These are phyloP conservation scores for Crithidia expoeki DNA, from an alignment of 208 protist genomes.

Conservation along the genomic window DNA sequence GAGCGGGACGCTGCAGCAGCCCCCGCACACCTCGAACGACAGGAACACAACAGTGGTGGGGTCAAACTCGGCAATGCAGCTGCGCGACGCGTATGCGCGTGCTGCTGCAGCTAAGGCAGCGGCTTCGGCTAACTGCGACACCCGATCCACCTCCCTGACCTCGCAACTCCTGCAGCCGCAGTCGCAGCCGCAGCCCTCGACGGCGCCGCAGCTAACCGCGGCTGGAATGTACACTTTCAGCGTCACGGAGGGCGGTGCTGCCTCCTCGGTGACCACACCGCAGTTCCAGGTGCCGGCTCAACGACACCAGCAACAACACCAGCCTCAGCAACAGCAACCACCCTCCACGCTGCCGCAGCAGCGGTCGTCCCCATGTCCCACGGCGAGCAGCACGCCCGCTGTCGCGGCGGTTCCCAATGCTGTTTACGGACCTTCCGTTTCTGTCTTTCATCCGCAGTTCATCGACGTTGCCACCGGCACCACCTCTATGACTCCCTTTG, in stretches of 20 bases:
- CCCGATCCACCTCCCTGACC: neutral
- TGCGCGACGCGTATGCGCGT: conserved; percentile 34
- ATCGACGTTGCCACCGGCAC: conserved; percentile 60
- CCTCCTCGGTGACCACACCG: neutral
- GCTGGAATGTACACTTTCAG: neutral
- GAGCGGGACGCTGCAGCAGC: neutral
- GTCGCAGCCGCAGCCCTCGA: conserved; percentile 2
- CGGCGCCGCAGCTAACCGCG: neutral
- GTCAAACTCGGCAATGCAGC: conserved; percentile 18
- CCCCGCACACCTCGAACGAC: neutral
- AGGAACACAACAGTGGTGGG: neutral
- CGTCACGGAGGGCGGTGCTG: neutral
- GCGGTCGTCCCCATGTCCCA: neutral
- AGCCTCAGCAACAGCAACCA: neutral
- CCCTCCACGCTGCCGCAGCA: conserved; percentile 3
- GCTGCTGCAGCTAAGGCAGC: conserved; percentile 22
- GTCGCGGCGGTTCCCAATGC: neutral
- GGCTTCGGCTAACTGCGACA: neutral
- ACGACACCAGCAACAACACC: conserved; percentile 1
- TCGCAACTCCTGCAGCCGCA: conserved; percentile 17
- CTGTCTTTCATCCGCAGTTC: conserved; percentile 55
- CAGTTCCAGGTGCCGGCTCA: neutral
- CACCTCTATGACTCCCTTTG: conserved; percentile 61
- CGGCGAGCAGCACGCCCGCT: conserved; percentile 12
- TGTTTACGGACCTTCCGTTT: conserved; percentile 46